Evolutionary conservation across 2,329 filamentous ascomycete species (phyloP).

Genomic region (Tolypocladium sp.): DNA sequence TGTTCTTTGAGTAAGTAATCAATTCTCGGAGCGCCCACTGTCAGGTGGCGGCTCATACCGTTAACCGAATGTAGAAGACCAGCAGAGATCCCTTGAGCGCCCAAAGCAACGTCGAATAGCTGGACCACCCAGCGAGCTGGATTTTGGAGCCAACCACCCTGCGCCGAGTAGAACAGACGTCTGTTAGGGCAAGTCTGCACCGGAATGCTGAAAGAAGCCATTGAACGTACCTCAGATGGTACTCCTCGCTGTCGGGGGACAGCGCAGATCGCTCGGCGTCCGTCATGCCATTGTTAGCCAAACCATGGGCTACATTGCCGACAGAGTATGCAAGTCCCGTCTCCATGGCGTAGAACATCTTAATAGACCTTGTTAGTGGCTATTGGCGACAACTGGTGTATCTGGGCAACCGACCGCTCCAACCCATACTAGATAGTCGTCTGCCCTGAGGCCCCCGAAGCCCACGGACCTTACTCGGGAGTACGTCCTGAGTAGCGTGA

Average conservation of each 20-base stretch:
- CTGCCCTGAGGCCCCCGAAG: conserved; percentile 38
- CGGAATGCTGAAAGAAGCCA: neutral
- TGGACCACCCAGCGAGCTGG: conserved; percentile 45
- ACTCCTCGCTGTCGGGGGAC: conserved; percentile 33
- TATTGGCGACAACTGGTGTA: neutral
- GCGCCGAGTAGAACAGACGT: neutral
- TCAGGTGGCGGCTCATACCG: conserved; percentile 7
- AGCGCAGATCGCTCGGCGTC: conserved; percentile 35
- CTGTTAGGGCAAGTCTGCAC: neutral
- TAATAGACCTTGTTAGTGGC: neutral
- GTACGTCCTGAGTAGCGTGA: conserved; percentile 41
- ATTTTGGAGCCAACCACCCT: conserved; percentile 48
- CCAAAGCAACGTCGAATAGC: conserved; percentile 45
- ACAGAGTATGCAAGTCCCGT: conserved; percentile 41
- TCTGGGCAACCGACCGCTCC: conserved; percentile 30
- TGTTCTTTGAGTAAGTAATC: conserved; percentile 8
- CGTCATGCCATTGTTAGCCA: conserved; percentile 51
- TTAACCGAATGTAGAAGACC: conserved; percentile 47
- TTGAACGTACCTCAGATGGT: conserved; percentile 21
- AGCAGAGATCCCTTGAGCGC: conserved; percentile 47
- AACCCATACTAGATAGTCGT: conserved; percentile 51
- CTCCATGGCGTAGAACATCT: conserved; percentile 43
- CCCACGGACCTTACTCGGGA: conserved; percentile 40
- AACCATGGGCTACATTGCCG: conserved; percentile 35
- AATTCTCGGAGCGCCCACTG: neutral